Base-by-base conservation (phyloP, 2,329 filamentous ascomycete genomes). In the Stagonosporopsis rhizophila region DNA sequence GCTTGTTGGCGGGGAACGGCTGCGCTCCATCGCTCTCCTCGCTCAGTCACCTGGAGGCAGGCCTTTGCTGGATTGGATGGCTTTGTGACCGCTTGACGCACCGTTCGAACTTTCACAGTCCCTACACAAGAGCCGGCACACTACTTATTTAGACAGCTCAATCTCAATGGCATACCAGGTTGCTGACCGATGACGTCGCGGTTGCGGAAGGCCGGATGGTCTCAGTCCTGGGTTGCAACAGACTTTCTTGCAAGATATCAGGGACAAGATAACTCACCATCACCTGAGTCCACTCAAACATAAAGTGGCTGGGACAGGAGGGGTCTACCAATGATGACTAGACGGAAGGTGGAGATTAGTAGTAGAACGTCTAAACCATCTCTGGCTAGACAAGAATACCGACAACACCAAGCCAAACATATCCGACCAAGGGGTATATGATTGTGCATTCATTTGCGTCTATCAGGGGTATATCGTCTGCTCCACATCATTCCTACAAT, bases 11-110 rank as follows among this genome's bases (percentile, higher is more conserved):
- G 56, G 59, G 44, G 58, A 32, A 15, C 37, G 45, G 28, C 44
- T 51, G 41, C 46, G 63, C 35, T 66, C 64, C 67, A 72, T 72
- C 3, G 44, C n/a, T 28, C 22, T 9, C 34, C 53, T 22, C n/a
- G n/a, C 19, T 30, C 14, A n/a, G 34, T 23, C 41, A 19, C 12
- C 14, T 20, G 15, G 17, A 14, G 15, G 3, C 27, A 9, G 20
- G n/a, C 14, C 5, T 42, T 38, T 30, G 19, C 1, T 9, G 6
- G 19, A 15, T 25, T 20, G 14, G 7, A 25, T 23, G 30, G 6
- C 23, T 15, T 44, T 28, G 23, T n/a, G 11, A 20, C 20, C 39
- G 15, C 23, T 44, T 39, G 22, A 22, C 9, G 20, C 17, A 19
- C 22, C n/a, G 20, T 41, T 15, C 5, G 12, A 22, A 28, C 7